Evolutionary conservation across 2,329 filamentous ascomycete genomes (phyloP).

Genomic region (Aspergillus fructus): DNA sequence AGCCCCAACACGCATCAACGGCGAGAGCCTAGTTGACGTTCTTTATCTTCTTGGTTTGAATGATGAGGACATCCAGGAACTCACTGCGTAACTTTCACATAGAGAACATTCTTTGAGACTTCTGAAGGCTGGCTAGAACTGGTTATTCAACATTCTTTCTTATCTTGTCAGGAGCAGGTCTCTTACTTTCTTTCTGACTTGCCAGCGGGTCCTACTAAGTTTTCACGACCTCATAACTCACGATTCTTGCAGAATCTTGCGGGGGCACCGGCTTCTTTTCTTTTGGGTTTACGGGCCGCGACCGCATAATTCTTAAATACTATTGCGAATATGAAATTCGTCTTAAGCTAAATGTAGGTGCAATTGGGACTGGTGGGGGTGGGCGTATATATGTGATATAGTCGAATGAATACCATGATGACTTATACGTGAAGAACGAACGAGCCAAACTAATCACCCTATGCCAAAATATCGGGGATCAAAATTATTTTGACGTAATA

Average conservation of each 20-base stretch:
- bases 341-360: not conserved
- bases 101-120: not conserved
- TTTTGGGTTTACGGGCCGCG: not conserved
- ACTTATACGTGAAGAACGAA: not conserved
- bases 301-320: not conserved
- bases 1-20: constrained; percentile 61
- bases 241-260: not conserved
- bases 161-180: not conserved
- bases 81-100: constrained; percentile 27
- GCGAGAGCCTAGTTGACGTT: constrained; percentile 57
- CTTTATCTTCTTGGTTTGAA: constrained; percentile 58
- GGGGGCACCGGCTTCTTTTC: not conserved
- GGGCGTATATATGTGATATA: not conserved
- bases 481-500: too few relatives aligned
- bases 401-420: not conserved
- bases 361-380: not conserved
- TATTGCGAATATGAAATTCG: not conserved
- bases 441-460: not conserved
- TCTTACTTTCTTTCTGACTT: not conserved
- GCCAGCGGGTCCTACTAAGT: not conserved
- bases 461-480: not conserved
- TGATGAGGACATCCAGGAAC: constrained; percentile 49
- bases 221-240: not conserved
- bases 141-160: not conserved
- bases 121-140: not conserved